A percentile compares a stretch with the other conserved stretches of the same genome.
These are phyloP conservation scores for Podaxis rugospora DNA, from an alignment of 768 basidiomycete genomes.

Conservation along the genomic window DNA sequence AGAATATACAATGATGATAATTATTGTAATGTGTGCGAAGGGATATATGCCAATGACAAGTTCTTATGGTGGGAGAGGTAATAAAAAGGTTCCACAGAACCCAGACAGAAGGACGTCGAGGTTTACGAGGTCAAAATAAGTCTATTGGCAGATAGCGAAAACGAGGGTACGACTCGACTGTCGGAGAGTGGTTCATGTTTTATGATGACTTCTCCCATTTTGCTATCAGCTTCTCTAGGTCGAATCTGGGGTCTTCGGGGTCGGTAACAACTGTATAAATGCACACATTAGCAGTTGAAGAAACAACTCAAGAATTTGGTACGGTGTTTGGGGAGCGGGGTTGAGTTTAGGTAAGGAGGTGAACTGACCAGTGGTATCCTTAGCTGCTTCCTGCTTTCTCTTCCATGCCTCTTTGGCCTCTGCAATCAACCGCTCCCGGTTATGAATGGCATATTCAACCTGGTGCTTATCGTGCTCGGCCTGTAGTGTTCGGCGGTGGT, in stretches of 20 bases:
- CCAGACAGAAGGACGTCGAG: not conserved
- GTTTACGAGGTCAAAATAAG: slow-evolving; percentile 11
- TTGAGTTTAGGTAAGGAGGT: not conserved
- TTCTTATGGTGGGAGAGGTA: not conserved
- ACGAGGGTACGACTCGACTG: slow-evolving; percentile 12
- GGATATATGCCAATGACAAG: slow-evolving; percentile 7
- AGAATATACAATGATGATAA: not conserved
- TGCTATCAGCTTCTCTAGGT: slow-evolving; percentile 85
- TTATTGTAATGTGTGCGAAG: slow-evolving; percentile 1
- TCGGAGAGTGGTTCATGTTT: slow-evolving; percentile 20
- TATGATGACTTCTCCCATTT: slow-evolving; percentile 72
- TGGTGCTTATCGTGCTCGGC: slow-evolving; percentile 73
- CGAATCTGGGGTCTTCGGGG: slow-evolving; percentile 93
- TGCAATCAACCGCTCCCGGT: slow-evolving; percentile 70
- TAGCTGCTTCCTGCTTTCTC: slow-evolving; percentile 60
- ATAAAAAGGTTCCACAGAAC: not conserved
- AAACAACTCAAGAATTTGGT: not conserved
- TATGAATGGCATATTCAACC: slow-evolving; percentile 67
- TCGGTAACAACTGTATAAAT: slow-evolving; percentile 73
- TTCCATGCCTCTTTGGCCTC: slow-evolving; percentile 91
- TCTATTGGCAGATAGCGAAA: slow-evolving; percentile 19
- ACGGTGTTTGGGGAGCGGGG: not conserved
- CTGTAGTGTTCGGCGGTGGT: slow-evolving; percentile 89
- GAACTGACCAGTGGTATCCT: slow-evolving; percentile 53
- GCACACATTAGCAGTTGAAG: not conserved